Percentiles rank a stretch among this genome's conserved stretches.
Conservation (phyloP, 371 early-diverging fungal genomes). For the Fennellomyces sp. region DNA sequence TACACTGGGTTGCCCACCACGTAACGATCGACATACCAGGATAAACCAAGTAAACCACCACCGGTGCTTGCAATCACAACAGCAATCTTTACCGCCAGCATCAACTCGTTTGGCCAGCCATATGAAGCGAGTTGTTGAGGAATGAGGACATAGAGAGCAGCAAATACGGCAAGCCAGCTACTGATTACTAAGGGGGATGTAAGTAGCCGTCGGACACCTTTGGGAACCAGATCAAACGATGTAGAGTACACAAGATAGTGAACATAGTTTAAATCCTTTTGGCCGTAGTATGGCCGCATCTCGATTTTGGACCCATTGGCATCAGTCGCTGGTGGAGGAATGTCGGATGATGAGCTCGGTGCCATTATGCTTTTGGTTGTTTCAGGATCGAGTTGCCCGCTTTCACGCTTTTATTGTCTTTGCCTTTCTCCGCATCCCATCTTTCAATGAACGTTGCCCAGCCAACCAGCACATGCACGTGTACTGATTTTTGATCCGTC, state of each 20-base stretch:
- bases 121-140: constrained; percentile 12
- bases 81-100: constrained; percentile 17
- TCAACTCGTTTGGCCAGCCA: constrained; percentile 18
- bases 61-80: constrained; percentile 27
- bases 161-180: constrained; percentile 25
- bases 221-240: constrained; percentile 43
- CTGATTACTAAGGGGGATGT: constrained; percentile 26
- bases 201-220: constrained; percentile 31
- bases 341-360: background rate
- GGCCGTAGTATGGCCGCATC: constrained; percentile 44
- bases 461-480: too few species aligned
- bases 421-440: too few species aligned
- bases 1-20: constrained; percentile 32
- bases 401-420: too few species aligned
- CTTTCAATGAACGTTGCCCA: too few species aligned
- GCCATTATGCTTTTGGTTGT: too few species aligned
- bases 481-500: too few species aligned
- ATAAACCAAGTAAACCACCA: constrained; percentile 24
- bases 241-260: constrained; percentile 50
- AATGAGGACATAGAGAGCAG: constrained; percentile 14
- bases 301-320: constrained; percentile 27
- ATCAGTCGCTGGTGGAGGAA: constrained; percentile 10
- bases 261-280: constrained; percentile 42
- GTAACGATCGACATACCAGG: constrained; percentile 43
- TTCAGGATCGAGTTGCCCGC: too few species aligned